Conservation (phyloP, 768 basidiomycete species). For the Russula emetica region DNA sequence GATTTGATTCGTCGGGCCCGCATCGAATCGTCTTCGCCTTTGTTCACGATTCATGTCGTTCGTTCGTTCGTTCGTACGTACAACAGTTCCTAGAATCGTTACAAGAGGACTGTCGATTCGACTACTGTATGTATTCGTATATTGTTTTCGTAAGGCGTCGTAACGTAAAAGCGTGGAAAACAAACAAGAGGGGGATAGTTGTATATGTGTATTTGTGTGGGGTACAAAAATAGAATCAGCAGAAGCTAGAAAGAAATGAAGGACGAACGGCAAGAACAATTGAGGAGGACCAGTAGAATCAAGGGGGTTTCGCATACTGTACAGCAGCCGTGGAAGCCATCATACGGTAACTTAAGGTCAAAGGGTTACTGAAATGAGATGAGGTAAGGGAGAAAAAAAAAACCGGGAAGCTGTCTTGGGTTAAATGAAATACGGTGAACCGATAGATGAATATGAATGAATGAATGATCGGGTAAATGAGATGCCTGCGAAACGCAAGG, state of each 20-base stretch:
- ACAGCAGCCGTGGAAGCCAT: neutral
- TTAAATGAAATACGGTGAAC: neutral
- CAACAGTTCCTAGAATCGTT: neutral
- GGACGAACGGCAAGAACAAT: neutral
- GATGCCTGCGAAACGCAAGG: conserved; percentile 3
- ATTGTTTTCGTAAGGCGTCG: conserved; percentile 16
- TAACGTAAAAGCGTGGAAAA: neutral
- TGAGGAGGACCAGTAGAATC: neutral
- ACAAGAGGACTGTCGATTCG: too few relatives aligned
- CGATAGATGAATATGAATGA: neutral
- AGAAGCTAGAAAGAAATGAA: neutral
- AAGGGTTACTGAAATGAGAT: neutral
- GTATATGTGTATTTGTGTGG: too few relatives aligned
- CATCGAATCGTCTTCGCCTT: neutral
- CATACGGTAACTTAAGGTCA: neutral
- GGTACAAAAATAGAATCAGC: neutral
- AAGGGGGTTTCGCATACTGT: conserved; percentile 8
- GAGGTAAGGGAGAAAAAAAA: too few relatives aligned
- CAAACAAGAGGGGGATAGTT: neutral
- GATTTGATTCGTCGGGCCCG: neutral
- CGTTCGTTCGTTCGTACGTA: neutral
- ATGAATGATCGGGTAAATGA: conserved; percentile 10
- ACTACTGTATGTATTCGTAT: neutral
- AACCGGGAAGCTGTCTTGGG: neutral
- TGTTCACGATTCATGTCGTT: neutral